Base-by-base conservation (phyloP, 2,329 filamentous ascomycete species). In the Ophiosphaerella korrae region DNA sequence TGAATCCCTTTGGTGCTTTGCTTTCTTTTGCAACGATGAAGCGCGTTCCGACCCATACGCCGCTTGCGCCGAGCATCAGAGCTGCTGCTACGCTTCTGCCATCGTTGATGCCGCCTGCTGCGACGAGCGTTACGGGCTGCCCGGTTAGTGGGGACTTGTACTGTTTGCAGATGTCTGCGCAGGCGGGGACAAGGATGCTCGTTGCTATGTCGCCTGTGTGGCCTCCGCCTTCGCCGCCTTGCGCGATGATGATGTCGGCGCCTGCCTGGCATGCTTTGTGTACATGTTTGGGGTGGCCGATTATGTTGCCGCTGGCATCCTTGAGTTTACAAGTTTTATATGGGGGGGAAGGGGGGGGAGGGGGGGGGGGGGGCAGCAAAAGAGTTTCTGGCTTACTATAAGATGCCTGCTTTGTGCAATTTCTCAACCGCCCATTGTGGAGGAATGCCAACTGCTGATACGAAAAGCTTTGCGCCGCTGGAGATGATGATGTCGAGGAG, bases 401-500 rank as follows among this genome's bases (percentile, higher is more conserved):
- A 48, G n/a, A 68, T 55, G 16, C 62, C 63, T 7, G 18, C 51
- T 35, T 62, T 59, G 47, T 74, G 69, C 31, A 73, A 44, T 40
- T 64, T 70, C 13, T 72, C 66, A 16, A 74, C 61, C 3, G 61
- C 66, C 57, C 60, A 64, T 33, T 53, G 46, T 5, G 68, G 68
- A 5, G 69, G 63, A 9, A 72, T 64, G 13, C 70, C 71, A 3
- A 74, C 66, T 1, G 71, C 70, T 2, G 65, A 71, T 18, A 74
- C 68, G 42, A 74, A 73, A 4, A 73, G 48, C 50, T 63, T 70
- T 12, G 71, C 68, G 2, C 68, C 66, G 37, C 60, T 60, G 35
- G 66, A 63, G 51, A 74, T 72, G 26, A 72, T 57, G 37, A 72
- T 62, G 38, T 73, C 70, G 9, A 73, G 37, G 3, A 73, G 55